Conservation (phyloP, 2,329 filamentous ascomycete species). For the Aschersonia sp. region DNA sequence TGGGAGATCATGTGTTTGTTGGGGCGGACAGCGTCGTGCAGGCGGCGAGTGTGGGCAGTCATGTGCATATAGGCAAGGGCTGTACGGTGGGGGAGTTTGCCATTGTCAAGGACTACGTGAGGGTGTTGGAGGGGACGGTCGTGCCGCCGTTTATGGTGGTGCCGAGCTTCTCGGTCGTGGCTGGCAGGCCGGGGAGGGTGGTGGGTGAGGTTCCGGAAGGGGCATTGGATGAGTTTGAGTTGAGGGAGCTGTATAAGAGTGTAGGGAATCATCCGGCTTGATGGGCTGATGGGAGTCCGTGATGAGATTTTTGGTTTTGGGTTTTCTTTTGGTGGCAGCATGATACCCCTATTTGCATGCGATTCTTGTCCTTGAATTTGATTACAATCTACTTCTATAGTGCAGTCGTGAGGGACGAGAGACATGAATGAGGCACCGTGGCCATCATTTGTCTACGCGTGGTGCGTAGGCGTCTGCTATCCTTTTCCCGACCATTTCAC, state of each 20-base stretch:
- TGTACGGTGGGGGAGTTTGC: constrained; percentile 74
- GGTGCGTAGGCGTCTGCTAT: constrained; percentile 37
- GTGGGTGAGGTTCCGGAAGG: constrained; percentile 71
- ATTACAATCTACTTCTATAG: too few relatives aligned
- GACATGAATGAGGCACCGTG: background rate
- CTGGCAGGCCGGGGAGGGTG: constrained; percentile 63
- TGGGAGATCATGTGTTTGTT: constrained; percentile 90
- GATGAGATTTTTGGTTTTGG: background rate
- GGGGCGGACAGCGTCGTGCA: constrained; percentile 64
- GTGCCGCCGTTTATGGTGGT: constrained; percentile 84
- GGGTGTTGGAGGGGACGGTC: constrained; percentile 71
- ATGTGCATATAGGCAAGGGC: constrained; percentile 71
- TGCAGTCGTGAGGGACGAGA: background rate
- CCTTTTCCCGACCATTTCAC: constrained; percentile 59
- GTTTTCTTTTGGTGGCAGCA: background rate
- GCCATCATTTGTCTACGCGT: background rate
- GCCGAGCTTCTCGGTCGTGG: constrained; percentile 85
- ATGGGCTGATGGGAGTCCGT: background rate
- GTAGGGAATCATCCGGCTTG: constrained; percentile 38
- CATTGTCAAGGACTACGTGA: constrained; percentile 87
- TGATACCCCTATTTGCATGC: background rate
- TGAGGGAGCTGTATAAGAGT: constrained; percentile 49
- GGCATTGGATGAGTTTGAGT: constrained; percentile 47
- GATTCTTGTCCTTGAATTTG: too few relatives aligned
- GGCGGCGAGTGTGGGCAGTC: constrained; percentile 68